These are phyloP conservation scores for Lomentospora prolificans DNA, from an alignment of 2,329 filamentous ascomycete genomes.

Conservation along the genomic window DNA sequence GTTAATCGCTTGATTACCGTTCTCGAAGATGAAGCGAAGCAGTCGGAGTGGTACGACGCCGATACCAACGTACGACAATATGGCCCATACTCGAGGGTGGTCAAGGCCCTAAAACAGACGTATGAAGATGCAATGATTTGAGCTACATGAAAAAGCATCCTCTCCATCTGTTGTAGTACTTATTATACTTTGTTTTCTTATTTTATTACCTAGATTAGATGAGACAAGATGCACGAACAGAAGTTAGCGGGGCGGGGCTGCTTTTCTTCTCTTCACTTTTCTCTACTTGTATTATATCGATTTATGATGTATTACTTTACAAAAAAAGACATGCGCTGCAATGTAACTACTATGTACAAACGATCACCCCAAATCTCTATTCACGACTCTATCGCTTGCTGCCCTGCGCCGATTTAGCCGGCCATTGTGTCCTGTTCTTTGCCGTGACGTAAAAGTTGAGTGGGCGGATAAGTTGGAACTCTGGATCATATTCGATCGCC, in stretches of 20 bases:
- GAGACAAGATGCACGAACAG: too few species aligned
- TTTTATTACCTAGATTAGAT: too few species aligned
- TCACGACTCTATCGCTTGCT: neutral
- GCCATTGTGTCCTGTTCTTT: slow-evolving; percentile 38
- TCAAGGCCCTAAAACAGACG: slow-evolving; percentile 4
- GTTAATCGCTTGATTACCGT: neutral
- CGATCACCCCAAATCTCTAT: neutral
- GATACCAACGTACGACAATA: slow-evolving; percentile 8
- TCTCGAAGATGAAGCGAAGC: slow-evolving; percentile 1
- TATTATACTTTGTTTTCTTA: neutral
- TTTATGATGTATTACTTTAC: neutral
- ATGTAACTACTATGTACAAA: neutral
- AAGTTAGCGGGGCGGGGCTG: too few species aligned
- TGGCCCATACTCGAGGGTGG: slow-evolving; percentile 3
- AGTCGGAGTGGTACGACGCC: slow-evolving; percentile 7
- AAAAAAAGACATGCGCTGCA: neutral
- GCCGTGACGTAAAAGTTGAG: slow-evolving; percentile 44
- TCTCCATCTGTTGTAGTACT: neutral
- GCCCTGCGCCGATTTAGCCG: slow-evolving; percentile 17
- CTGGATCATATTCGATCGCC: slow-evolving; percentile 46
- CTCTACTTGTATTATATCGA: too few species aligned
- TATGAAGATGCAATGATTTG: neutral
- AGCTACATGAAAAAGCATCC: neutral
- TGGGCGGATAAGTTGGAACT: slow-evolving; percentile 48
- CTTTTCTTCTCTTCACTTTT: too few species aligned